Base-by-base conservation (phyloP, 1,139 yeast genomes). In the Scheffersomyces stambukii region DNA sequence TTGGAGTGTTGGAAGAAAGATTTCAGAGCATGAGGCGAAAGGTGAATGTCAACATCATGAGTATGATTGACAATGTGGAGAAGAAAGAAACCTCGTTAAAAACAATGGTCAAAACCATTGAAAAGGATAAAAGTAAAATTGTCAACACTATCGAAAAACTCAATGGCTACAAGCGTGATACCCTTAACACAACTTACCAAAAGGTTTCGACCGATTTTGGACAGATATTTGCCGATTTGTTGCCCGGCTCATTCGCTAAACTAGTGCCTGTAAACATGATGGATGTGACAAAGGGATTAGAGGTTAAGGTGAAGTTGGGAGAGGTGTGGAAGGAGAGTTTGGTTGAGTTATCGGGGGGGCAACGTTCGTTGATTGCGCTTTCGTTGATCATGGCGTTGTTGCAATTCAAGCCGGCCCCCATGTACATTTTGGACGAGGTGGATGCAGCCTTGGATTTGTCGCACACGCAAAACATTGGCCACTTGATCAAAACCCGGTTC, bases 401-500 rank as follows among this genome's bases (percentile, higher is more conserved):
- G 32, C 95, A 89, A 54, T 89, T 85, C 64, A 86, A 88, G 53
- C 98, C 98, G 2, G 97, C 98, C 0, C 98, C 98, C 8, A 85
- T 91, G 95, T 91, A 91, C 52, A 89, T 91, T 45, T 65, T 91
- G 35, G 98, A 91, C 58, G 98, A 91, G 58, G 96, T 91, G 21
- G 98, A 91, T 59, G 98, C 99, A 2, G 99, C 99, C 1, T 70
- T 93, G 41, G 99, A 93, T 64, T 71, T 89, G 40, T 85, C 95
- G 31, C 99, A 93, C 54, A 93, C 99, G 1, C 97, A 93, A 55
- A 91, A 91, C 48, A 91, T 93, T 48, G 99, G 99, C 4, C 96
- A 88, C 50, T 67, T 93, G 50, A 91, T 93, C 55, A 91, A 89
- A 59, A 89, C 96, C 0, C 67, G 96, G 44, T 93, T 93, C 58